These are phyloP conservation scores for Citrullus mucosospermus DNA, from an alignment of 306 rosid genomes.

Conservation along the genomic window DNA sequence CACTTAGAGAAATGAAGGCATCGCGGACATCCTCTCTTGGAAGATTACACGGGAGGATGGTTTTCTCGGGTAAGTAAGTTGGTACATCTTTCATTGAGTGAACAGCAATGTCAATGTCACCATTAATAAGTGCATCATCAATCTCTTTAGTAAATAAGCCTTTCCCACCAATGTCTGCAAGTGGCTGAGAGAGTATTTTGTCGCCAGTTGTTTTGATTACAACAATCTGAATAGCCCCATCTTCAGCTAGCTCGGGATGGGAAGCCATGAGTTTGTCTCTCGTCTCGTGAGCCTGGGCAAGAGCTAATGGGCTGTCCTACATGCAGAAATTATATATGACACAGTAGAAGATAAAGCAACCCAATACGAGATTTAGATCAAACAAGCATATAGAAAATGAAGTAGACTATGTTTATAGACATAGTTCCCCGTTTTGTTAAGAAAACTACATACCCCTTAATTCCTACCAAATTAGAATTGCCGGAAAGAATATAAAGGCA, in stretches of 20 bases:
- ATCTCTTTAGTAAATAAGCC: slow-evolving; percentile 89
- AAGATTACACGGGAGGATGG: slow-evolving; percentile 82
- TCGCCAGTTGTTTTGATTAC: slow-evolving; percentile 86
- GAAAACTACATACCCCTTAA: not conserved
- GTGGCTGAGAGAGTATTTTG: slow-evolving; percentile 64
- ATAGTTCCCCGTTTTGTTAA: not conserved
- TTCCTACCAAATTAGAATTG: not conserved
- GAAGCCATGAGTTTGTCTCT: slow-evolving; percentile 66
- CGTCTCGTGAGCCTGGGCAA: slow-evolving; percentile 87
- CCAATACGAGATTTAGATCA: not conserved
- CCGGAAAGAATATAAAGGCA: no score
- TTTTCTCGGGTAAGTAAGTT: slow-evolving; percentile 61
- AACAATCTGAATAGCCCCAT: slow-evolving; percentile 75
- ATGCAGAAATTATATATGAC: slow-evolving; percentile 20
- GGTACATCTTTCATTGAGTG: slow-evolving; percentile 98
- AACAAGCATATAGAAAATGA: slow-evolving; percentile 1
- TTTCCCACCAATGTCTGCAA: slow-evolving; percentile 91
- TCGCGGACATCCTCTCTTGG: slow-evolving; percentile 84
- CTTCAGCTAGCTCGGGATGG: slow-evolving; percentile 71
- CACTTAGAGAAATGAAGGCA: slow-evolving; percentile 69
- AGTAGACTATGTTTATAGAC: not conserved
- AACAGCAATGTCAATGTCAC: slow-evolving; percentile 75
- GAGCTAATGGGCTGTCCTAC: slow-evolving; percentile 87
- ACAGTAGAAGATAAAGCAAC: slow-evolving; percentile 1
- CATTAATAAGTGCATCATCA: slow-evolving; percentile 68